These are phyloP conservation scores for Aspergillus alliaceus DNA, from an alignment of 2,329 filamentous ascomycete species.

Conservation along the genomic window DNA sequence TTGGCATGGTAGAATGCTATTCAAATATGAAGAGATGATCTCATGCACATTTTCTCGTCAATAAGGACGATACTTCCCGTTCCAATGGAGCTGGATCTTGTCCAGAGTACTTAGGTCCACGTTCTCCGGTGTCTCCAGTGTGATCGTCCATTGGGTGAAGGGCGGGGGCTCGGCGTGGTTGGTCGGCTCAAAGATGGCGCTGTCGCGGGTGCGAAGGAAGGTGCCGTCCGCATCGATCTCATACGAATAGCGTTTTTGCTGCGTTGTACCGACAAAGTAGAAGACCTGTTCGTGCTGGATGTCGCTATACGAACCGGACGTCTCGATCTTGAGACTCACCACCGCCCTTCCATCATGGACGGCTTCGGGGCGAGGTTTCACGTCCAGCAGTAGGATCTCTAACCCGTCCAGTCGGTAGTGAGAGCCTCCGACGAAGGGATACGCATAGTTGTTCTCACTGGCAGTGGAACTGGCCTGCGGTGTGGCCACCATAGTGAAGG, in stretches of 20 bases:
- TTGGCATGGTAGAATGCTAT: too few species aligned
- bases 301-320: background rate
- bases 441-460: background rate
- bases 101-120: background rate
- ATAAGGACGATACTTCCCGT: too few species aligned
- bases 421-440: background rate
- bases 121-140: background rate
- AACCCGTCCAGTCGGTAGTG: background rate
- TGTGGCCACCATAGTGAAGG: background rate
- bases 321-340: background rate
- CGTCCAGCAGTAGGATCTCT: background rate
- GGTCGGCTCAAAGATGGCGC: constrained; percentile 40
- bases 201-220: constrained; percentile 54
- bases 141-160: background rate
- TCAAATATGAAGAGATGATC: too few species aligned
- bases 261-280: background rate
- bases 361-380: background rate
- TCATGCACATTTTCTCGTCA: too few species aligned
- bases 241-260: background rate
- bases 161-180: background rate
- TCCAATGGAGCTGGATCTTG: background rate
- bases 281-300: background rate
- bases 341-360: background rate
- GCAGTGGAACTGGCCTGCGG: background rate
- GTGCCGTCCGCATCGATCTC: constrained; percentile 61